Evolutionary conservation across 208 protist genomes (phyloP).

Genomic region (Novymonas esmeraldas): DNA sequence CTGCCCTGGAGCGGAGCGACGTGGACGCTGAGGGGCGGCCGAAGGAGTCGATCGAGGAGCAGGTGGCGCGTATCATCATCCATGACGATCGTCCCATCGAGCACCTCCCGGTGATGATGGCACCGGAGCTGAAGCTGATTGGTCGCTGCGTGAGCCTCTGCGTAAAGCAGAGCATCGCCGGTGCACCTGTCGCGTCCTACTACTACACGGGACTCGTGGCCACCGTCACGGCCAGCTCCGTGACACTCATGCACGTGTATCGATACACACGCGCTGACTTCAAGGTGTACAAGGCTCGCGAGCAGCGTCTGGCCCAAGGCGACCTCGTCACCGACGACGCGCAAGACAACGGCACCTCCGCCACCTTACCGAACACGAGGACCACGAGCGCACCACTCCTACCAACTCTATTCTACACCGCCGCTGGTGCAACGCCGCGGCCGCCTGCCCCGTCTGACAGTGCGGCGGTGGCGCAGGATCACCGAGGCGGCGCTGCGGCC

Average conservation of each 20-base stretch:
- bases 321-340: background rate
- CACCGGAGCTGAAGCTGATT: slow-evolving; percentile 73
- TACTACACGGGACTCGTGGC: slow-evolving; percentile 69
- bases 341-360: too few species aligned
- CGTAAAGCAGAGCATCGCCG: slow-evolving; percentile 31
- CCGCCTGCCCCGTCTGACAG: background rate
- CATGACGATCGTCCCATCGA: slow-evolving; percentile 52
- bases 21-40: background rate
- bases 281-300: slow-evolving; percentile 19
- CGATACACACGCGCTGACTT: slow-evolving; percentile 69
- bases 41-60: slow-evolving; percentile 26
- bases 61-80: slow-evolving; percentile 39
- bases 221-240: slow-evolving; percentile 62
- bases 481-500: too few species aligned
- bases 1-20: background rate
- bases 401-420: too few species aligned
- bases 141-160: slow-evolving; percentile 66
- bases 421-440: background rate
- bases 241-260: slow-evolving; percentile 61
- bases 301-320: background rate
- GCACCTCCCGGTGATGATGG: slow-evolving; percentile 54
- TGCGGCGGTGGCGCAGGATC: too few species aligned
- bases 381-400: too few species aligned
- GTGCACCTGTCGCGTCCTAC: slow-evolving; percentile 29
- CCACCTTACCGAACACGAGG: too few species aligned